Conservation (phyloP, 768 basidiomycete species). For the Paxillus ammoniavirescens region DNA sequence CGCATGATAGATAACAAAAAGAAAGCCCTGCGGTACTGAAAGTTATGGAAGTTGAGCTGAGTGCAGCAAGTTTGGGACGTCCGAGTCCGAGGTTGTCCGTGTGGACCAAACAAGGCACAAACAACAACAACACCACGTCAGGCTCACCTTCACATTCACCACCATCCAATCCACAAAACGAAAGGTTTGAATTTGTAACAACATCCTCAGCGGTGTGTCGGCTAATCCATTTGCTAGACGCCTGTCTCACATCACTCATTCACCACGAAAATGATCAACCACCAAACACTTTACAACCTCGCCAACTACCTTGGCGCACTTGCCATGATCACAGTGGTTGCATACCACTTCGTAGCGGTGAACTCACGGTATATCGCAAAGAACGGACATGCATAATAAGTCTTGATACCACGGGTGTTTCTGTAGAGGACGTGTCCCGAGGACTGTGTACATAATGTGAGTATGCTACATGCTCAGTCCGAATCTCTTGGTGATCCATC, state of each 20-base stretch:
- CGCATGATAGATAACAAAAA: conserved; percentile 40
- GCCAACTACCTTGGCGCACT: conserved; percentile 81
- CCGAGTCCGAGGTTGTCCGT: conserved; percentile 29
- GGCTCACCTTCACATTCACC: not conserved
- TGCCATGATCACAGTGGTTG: conserved; percentile 85
- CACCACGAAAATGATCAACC: conserved; percentile 63
- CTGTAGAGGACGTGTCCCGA: not conserved
- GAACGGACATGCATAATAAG: conserved; percentile 20
- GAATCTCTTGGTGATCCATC: not conserved
- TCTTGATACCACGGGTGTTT: not conserved
- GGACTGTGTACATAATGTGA: not conserved
- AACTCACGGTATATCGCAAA: conserved; percentile 56
- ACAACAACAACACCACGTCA: conserved; percentile 21
- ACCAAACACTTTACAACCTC: conserved; percentile 76
- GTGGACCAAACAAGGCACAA: conserved; percentile 34
- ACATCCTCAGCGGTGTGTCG: not conserved
- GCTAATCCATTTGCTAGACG: conserved; percentile 1
- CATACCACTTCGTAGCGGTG: conserved; percentile 89
- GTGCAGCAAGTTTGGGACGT: not conserved
- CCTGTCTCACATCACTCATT: not conserved
- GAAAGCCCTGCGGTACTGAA: conserved; percentile 3
- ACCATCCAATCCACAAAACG: conserved; percentile 2
- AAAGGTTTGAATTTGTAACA: conserved; percentile 13
- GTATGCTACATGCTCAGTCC: not conserved
- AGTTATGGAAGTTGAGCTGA: not conserved